Conservation (phyloP, 148 eudicot species). For the Heliosperma pusillum region DNA sequence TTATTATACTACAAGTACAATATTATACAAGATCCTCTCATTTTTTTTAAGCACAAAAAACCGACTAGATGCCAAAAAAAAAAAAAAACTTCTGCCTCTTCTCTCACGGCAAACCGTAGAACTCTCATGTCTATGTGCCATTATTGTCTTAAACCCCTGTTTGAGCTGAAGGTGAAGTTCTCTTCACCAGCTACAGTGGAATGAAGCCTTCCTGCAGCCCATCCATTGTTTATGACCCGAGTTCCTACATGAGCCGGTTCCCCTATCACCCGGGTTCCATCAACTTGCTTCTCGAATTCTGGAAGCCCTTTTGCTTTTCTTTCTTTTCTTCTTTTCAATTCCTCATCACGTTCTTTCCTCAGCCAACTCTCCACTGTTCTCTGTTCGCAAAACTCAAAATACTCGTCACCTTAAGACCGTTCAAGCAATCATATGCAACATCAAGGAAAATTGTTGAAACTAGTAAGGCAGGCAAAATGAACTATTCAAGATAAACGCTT, state of each 20-base stretch:
- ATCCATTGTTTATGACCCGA: conserved; percentile 72
- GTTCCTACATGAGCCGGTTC: conserved; percentile 54
- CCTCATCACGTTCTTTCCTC: conserved; percentile 80
- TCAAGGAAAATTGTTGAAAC: not conserved
- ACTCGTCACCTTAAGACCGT: not conserved
- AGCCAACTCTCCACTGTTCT: conserved; percentile 94
- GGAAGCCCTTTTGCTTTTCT: conserved; percentile 82
- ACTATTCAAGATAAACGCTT: too few species aligned
- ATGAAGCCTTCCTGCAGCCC: conserved; percentile 85
- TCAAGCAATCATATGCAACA: not conserved
- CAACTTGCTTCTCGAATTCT: conserved; percentile 67
- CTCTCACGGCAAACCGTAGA: too few species aligned
- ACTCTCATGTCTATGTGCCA: too few species aligned
- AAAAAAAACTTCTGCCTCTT: not conserved
- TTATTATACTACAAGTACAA: too few species aligned
- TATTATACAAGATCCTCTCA: too few species aligned
- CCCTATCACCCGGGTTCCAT: conserved; percentile 68
- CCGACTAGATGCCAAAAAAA: not conserved
- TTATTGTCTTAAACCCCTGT: conserved; percentile 68
- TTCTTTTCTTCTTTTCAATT: conserved; percentile 65
- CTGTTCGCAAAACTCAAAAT: conserved; percentile 34
- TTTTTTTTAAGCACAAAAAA: too few species aligned
- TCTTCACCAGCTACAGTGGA: conserved; percentile 91
- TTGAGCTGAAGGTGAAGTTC: conserved; percentile 67
- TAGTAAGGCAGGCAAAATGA: too few species aligned